Evolutionary conservation across 2,329 filamentous ascomycete species (phyloP).

Genomic region (Colletotrichum nymphaeae): DNA sequence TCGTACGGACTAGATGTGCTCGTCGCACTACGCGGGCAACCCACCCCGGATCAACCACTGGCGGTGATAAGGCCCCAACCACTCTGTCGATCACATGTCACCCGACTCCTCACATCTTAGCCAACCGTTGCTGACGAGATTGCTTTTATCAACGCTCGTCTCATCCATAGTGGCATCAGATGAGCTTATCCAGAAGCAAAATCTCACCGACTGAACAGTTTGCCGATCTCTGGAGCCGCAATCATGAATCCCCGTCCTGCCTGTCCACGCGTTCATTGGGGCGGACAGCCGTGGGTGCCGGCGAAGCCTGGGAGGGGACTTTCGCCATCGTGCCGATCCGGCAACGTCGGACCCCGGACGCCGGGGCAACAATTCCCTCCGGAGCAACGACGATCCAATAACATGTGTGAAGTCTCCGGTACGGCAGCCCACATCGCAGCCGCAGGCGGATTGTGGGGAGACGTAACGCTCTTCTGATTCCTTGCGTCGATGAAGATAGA

Average conservation of each 20-base stretch:
- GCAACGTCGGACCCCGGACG: neutral
- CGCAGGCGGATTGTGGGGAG: neutral
- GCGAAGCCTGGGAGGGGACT: neutral
- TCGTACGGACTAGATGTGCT: neutral
- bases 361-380: neutral
- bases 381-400: slow-evolving; percentile 6
- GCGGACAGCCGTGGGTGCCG: neutral
- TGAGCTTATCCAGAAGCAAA: neutral
- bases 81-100: slow-evolving; percentile 19
- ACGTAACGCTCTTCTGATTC: too few species aligned
- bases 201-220: neutral
- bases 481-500: too few species aligned
- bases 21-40: slow-evolving; percentile 9
- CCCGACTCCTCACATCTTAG: neutral
- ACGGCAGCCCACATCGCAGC: neutral
- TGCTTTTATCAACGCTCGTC: neutral
- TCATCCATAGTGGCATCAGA: neutral
- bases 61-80: neutral
- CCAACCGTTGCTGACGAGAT: slow-evolving; percentile 11
- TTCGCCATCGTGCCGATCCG: neutral
- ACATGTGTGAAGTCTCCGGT: neutral
- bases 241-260: neutral
- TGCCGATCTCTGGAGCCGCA: neutral
- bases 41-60: neutral
- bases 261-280: neutral